Percentiles rank a stretch among this genome's conserved stretches.
phyloP scores from a whole-genome alignment of 2,329 filamentous ascomycete species.

The Aspergillus awamori region DNA sequence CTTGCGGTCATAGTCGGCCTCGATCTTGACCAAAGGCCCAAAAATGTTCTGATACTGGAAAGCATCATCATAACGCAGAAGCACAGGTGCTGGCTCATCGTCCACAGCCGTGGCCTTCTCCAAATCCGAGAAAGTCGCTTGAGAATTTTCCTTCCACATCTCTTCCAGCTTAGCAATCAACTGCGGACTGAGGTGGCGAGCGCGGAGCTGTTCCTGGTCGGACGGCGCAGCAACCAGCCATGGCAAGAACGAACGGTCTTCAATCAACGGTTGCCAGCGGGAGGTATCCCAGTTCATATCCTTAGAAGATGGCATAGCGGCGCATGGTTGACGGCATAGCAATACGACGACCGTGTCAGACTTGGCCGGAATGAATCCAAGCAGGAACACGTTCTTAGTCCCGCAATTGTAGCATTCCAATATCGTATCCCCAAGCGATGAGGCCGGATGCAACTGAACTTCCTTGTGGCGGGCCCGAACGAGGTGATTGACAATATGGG shows the following conservation, averaged over 20 bases:
- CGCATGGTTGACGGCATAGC: conserved; percentile 93
- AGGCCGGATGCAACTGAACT: conserved; percentile 92
- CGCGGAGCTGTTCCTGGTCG: conserved; percentile 93
- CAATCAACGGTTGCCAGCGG: conserved; percentile 95
- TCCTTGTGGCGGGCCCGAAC: conserved; percentile 98
- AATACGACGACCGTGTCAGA: conserved; percentile 98
- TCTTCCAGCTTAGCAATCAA: conserved; percentile 96
- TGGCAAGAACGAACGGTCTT: conserved; percentile 89
- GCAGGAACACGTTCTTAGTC: conserved; percentile 97
- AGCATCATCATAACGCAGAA: conserved; percentile 93
- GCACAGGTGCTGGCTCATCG: conserved; percentile 89
- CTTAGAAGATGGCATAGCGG: conserved; percentile 90
- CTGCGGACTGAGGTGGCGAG: conserved; percentile 87
- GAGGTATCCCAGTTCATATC: conserved; percentile 99
- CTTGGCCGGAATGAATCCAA: conserved; percentile 97
- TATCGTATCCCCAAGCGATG: conserved; percentile 90
- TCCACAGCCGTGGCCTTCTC: conserved; percentile 91
- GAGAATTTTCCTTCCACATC: conserved; percentile 95
- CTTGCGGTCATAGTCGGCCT: conserved; percentile 98
- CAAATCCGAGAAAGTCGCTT: conserved; percentile 84
- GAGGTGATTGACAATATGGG: conserved; percentile 97
- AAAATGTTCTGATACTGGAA: conserved; percentile 99
- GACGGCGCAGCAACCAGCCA: conserved; percentile 91
- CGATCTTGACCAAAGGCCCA: conserved; percentile 96
- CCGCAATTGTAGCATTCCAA: conserved; percentile 99